Conservation (phyloP, 768 basidiomycete genomes). For the Collybia mongolica region DNA sequence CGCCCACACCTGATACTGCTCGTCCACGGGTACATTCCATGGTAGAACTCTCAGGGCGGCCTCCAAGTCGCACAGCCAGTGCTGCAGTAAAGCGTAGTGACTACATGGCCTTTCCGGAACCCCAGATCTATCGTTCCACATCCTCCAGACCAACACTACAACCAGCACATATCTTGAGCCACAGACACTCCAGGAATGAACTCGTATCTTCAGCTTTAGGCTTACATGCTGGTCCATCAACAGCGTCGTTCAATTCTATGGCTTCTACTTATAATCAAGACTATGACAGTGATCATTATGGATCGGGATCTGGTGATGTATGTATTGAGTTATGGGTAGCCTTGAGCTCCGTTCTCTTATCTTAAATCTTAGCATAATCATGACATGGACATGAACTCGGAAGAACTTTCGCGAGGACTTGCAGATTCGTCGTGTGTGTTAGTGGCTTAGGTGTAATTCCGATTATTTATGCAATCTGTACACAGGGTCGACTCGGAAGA, state of each 20-base stretch:
- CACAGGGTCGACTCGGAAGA: slow-evolving; percentile 63
- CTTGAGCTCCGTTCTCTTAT: not conserved
- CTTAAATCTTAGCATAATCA: slow-evolving; percentile 8
- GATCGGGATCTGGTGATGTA: slow-evolving; percentile 31
- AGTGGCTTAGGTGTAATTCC: slow-evolving; percentile 4
- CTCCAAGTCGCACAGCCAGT: slow-evolving; percentile 37
- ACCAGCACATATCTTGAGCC: slow-evolving; percentile 20
- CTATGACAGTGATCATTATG: slow-evolving; percentile 33
- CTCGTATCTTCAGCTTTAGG: slow-evolving; percentile 18
- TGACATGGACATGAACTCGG: slow-evolving; percentile 10
- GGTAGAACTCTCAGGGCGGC: slow-evolving; percentile 20
- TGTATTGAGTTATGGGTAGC: slow-evolving; percentile 4
- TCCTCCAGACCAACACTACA: slow-evolving; percentile 31
- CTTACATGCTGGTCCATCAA: slow-evolving; percentile 21
- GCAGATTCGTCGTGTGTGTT: slow-evolving; percentile 39
- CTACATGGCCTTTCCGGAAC: slow-evolving; percentile 48
- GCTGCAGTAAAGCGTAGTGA: slow-evolving; percentile 21
- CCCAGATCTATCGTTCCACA: slow-evolving; percentile 46
- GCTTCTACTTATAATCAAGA: slow-evolving; percentile 36
- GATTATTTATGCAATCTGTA: slow-evolving; percentile 14
- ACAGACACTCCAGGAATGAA: slow-evolving; percentile 41
- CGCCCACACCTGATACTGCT: slow-evolving; percentile 21
- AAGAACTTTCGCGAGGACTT: slow-evolving; percentile 24
- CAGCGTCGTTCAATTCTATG: slow-evolving; percentile 25
- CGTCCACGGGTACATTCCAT: slow-evolving; percentile 33